Evolutionary conservation across 148 eudicot species (phyloP).

Genomic region (Cornus kousa): DNA sequence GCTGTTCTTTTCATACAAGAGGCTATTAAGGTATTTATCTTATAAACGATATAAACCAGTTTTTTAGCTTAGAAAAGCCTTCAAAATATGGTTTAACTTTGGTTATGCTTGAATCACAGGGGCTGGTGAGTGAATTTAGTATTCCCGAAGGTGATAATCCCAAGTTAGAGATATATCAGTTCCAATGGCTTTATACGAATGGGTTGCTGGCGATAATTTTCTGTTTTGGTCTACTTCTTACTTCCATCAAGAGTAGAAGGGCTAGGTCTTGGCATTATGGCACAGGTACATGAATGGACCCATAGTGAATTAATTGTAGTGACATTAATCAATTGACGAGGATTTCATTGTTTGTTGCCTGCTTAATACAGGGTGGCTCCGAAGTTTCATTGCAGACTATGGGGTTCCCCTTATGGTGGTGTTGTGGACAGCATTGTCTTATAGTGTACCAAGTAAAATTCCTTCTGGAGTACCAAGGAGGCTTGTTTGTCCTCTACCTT

Average conservation of each 20-base stretch:
- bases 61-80: not conserved
- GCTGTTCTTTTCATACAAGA: constrained; percentile 62
- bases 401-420: constrained; percentile 82
- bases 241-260: constrained; percentile 56
- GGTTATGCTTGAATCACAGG: constrained; percentile 39
- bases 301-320: not conserved
- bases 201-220: constrained; percentile 68
- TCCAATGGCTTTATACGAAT: constrained; percentile 64
- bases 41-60: not conserved
- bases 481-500: constrained; percentile 72
- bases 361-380: constrained; percentile 45
- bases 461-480: constrained; percentile 79
- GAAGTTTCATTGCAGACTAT: constrained; percentile 80
- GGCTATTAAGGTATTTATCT: constrained; percentile 46
- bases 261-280: constrained; percentile 85
- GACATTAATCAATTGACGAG: not conserved
- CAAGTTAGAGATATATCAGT: constrained; percentile 30
- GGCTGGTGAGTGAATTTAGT: constrained; percentile 66
- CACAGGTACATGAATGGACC: constrained; percentile 38
- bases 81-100: not conserved
- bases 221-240: constrained; percentile 64
- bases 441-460: constrained; percentile 42
- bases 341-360: not conserved
- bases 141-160: constrained; percentile 38
- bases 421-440: constrained; percentile 77